Conservation (phyloP, 202 grass and related monocot genomes). For the Panicum hallii region DNA sequence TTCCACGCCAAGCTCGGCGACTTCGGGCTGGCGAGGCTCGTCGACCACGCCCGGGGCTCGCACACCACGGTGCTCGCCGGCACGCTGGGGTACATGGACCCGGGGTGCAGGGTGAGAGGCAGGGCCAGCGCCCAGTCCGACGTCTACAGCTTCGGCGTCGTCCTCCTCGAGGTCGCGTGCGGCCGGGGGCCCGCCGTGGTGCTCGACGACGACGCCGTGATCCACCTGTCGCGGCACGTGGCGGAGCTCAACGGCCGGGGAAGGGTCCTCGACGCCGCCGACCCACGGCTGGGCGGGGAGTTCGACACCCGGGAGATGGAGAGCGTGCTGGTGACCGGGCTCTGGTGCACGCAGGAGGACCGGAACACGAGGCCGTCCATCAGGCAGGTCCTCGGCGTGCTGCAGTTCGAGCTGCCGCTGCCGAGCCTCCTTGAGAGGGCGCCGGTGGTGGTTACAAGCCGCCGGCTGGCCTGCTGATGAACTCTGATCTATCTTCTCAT, state of each 20-base stretch:
- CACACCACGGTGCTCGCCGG: conserved; percentile 54
- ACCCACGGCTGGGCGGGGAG: background rate
- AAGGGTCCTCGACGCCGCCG: conserved; percentile 21
- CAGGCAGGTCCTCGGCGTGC: conserved; percentile 12
- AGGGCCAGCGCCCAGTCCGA: conserved; percentile 43
- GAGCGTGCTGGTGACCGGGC: conserved; percentile 26
- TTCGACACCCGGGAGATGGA: background rate
- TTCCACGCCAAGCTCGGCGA: conserved; percentile 77
- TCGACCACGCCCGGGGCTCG: conserved; percentile 41
- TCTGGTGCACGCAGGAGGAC: conserved; percentile 52
- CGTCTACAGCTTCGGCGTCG: conserved; percentile 41
- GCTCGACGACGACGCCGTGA: background rate
- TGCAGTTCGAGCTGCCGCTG: conserved; percentile 32
- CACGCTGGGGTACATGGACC: conserved; percentile 71
- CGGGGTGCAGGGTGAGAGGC: conserved; percentile 42
- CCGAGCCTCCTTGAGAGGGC: background rate
- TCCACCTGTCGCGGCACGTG: conserved; percentile 31
- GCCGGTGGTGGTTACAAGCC: background rate
- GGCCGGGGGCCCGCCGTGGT: conserved; percentile 20
- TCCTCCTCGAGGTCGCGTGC: conserved; percentile 50
- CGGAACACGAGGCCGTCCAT: background rate
- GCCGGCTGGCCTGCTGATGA: background rate
- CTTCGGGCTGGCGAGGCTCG: conserved; percentile 63
- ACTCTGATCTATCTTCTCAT: background rate
- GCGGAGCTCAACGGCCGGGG: background rate